Conservation (phyloP, 2,329 filamentous ascomycete genomes). For the Beauveria rudraprayagi region DNA sequence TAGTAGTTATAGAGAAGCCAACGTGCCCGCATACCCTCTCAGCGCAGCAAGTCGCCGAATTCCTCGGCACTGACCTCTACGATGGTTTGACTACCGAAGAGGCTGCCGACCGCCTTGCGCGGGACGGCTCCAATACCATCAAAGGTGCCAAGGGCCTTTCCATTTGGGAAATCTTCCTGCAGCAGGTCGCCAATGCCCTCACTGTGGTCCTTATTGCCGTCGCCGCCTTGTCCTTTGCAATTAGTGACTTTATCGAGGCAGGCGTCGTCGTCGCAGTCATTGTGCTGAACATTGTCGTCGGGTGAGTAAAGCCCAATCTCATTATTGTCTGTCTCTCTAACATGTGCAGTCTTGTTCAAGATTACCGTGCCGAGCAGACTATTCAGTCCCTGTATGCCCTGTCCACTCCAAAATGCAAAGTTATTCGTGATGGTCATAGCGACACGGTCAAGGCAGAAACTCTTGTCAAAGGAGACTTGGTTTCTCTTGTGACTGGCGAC, state of each 20-base stretch:
- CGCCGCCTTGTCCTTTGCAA: constrained; percentile 61
- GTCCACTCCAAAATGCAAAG: constrained; percentile 51
- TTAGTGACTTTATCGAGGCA: constrained; percentile 56
- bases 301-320: constrained; percentile 30
- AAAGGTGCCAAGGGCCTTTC: constrained; percentile 64
- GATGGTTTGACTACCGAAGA: constrained; percentile 57
- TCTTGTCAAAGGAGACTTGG: constrained; percentile 60
- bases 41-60: constrained; percentile 25
- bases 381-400: constrained; percentile 53
- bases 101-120: constrained; percentile 55
- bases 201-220: constrained; percentile 68
- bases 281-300: constrained; percentile 58
- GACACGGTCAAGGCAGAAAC: constrained; percentile 45
- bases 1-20: constrained; percentile 28
- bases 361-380: constrained; percentile 53
- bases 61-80: constrained; percentile 34
- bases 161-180: constrained; percentile 67
- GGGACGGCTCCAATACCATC: constrained; percentile 63
- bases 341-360: constrained; percentile 44
- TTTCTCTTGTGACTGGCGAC: constrained; percentile 55
- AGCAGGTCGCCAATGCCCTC: constrained; percentile 69
- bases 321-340: not conserved
- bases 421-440: constrained; percentile 44
- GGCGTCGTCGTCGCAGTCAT: constrained; percentile 57
- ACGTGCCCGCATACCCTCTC: constrained; percentile 28